Percentiles rank a stretch among this genome's conserved stretches.
Evolutionary conservation across 352 stramenopile species (phyloP).

Genomic region (Pythium monospermum): DNA sequence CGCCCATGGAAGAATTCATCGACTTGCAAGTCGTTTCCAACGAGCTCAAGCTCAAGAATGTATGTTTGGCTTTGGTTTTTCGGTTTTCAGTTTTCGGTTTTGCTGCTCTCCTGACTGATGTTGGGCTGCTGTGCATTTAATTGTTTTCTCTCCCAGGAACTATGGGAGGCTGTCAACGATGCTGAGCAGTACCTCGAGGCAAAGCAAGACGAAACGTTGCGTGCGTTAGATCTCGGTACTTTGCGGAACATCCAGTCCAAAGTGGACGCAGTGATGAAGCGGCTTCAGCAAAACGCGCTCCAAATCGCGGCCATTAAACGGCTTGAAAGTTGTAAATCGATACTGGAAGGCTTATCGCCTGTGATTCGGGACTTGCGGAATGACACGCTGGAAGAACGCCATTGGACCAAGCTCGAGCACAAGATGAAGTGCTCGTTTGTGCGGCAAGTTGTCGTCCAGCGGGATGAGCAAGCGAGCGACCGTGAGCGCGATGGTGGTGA

Average conservation of each 20-base stretch:
- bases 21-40: slow-evolving; percentile 29
- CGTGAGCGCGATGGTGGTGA: no score
- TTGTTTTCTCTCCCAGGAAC: slow-evolving; percentile 19
- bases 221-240: slow-evolving; percentile 35
- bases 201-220: slow-evolving; percentile 34
- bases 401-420: slow-evolving; percentile 72
- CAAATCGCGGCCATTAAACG: slow-evolving; percentile 27
- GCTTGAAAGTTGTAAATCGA: slow-evolving; percentile 33
- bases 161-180: slow-evolving; percentile 54
- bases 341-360: slow-evolving; percentile 37
- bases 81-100: not conserved
- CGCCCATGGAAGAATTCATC: slow-evolving; percentile 29
- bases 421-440: slow-evolving; percentile 53
- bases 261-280: slow-evolving; percentile 21
- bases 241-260: slow-evolving; percentile 26
- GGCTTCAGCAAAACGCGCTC: slow-evolving; percentile 17
- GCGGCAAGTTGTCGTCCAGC: not conserved
- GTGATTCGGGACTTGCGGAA: slow-evolving; percentile 66
- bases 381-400: slow-evolving; percentile 42
- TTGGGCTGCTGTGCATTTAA: not conserved
- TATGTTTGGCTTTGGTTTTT: not conserved
- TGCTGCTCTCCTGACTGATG: not conserved
- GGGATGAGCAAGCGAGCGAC: not conserved
- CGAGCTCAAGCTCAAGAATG: slow-evolving; percentile 47
- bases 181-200: slow-evolving; percentile 36